Base-by-base conservation (phyloP, 2,329 filamentous ascomycete species). In the Epicoccum nigrum region DNA sequence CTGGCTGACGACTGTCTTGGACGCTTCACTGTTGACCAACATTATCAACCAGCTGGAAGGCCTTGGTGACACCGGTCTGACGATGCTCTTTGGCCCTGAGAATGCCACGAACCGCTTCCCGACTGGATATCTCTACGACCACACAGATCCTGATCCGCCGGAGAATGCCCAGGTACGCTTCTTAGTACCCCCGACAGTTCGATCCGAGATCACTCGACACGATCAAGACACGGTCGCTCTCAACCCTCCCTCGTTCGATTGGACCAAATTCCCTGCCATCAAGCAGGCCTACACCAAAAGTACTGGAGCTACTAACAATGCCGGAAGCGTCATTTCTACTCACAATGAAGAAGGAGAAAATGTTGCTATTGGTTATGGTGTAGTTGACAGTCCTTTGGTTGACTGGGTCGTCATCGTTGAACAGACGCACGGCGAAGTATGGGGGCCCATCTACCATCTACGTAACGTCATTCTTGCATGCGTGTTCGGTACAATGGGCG, bases 361-460 rank as follows among this genome's bases (percentile, higher is more conserved):
- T 4, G 90, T 97, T 1, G 88, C 90, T 9, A 86, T 92, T n/a
- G 92, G 92, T 17, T 93, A 86, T 64, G 89, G 90, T 7, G 80
- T 88, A 9, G 85, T 89, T 0, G 80, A 83, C 45, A 90, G 81
- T 4, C 69, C 75, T 0, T 74, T 95, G 44, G 89, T 89, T 7
- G 84, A 93, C 64, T 97, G 92, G 92, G 85, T 89, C 4, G 76
- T 97, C 3, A 64, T 96, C 2, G 83, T 96, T 1, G 92, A 96
- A 68, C 87, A 94, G 70, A 79, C 84, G 2, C 84, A 85, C 56
- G 70, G 71, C 17, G 92, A 96, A 72, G 90, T 92, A 0, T 92
- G 88, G 75, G 78, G 80, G 7, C 89, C 92, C 0, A 92, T 96
- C 50, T 74, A 79, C 21, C 86, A 84, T 16, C 78, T 96, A n/a